Evolutionary conservation across 108 stramenopile genomes (phyloP).

Genomic region (Discostella stelligeroides): DNA sequence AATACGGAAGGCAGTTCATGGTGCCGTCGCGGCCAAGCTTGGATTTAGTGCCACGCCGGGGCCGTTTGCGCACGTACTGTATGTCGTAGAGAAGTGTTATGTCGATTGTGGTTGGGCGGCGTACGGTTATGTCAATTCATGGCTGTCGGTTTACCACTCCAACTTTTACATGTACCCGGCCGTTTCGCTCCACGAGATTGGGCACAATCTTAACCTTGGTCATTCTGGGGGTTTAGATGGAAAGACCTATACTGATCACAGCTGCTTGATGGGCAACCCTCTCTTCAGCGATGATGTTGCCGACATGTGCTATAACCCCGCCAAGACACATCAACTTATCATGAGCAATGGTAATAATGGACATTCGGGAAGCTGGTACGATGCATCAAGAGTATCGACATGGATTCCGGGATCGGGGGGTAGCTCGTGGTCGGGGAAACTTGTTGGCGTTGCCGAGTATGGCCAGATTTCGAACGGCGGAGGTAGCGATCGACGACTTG

Average conservation of each 20-base stretch:
- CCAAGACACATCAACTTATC: conserved; percentile 20
- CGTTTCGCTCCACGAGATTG: conserved; percentile 45
- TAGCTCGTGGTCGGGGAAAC: background rate
- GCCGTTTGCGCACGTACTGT: conserved; percentile 18
- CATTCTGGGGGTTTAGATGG: conserved; percentile 17
- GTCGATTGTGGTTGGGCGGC: conserved; percentile 24
- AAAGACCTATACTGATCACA: conserved; percentile 18
- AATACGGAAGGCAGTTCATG: conserved; percentile 5
- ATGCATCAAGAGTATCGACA: background rate
- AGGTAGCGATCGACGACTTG: conserved; percentile 3
- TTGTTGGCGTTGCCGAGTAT: conserved; percentile 37
- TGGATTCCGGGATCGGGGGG: background rate
- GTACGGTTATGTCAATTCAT: conserved; percentile 50
- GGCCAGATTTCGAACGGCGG: background rate
- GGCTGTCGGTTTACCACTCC: conserved; percentile 27
- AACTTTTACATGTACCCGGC: conserved; percentile 29
- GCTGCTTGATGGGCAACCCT: conserved; percentile 25
- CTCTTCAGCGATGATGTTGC: conserved; percentile 15
- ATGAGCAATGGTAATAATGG: background rate
- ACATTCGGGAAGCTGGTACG: conserved; percentile 2
- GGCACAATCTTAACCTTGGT: conserved; percentile 16
- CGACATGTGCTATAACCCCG: conserved; percentile 24
- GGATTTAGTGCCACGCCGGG: conserved; percentile 8
- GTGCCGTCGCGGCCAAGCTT: conserved; percentile 9
- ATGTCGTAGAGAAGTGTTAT: conserved; percentile 10